phyloP scores from a whole-genome alignment of 495 filamentous ascomycete species.

The Pyrenula aspistea region DNA sequence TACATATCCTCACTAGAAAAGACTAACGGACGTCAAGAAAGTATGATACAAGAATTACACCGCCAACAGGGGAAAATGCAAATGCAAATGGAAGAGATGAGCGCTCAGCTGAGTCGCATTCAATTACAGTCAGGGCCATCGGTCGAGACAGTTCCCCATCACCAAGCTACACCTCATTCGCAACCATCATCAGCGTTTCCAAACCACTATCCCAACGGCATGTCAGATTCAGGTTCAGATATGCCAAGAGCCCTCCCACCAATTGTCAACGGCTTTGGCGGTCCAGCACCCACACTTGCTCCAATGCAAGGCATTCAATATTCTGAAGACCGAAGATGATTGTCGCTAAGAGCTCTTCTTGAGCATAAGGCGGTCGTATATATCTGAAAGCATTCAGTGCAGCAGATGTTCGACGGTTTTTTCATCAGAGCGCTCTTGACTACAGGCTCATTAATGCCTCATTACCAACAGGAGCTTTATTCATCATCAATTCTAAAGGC shows the following conservation, averaged over 20 bases:
- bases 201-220: slow-evolving; percentile 24
- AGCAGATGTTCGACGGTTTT: too few relatives aligned
- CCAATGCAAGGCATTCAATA: slow-evolving; percentile 49
- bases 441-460: too few relatives aligned
- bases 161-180: slow-evolving; percentile 10
- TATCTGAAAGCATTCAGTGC: too few relatives aligned
- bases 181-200: slow-evolving; percentile 27
- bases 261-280: slow-evolving; percentile 30
- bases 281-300: slow-evolving; percentile 15
- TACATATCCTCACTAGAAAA: slow-evolving; percentile 29
- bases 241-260: slow-evolving; percentile 40
- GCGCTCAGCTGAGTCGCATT: slow-evolving; percentile 35
- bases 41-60: slow-evolving; percentile 28
- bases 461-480: too few relatives aligned
- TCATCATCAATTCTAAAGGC: too few relatives aligned
- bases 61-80: slow-evolving; percentile 36
- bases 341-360: too few relatives aligned
- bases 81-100: slow-evolving; percentile 35
- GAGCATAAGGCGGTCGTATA: too few relatives aligned
- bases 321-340: slow-evolving; percentile 35
- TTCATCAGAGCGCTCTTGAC: too few relatives aligned
- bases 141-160: background rate
- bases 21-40: slow-evolving; percentile 20
- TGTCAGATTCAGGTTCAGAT: slow-evolving; percentile 26
- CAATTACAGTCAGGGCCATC: slow-evolving; percentile 18